A percentile compares a stretch with the other conserved stretches of the same genome.
Conservation (phyloP, 768 basidiomycete species). For the Pleurotus sapidus region DNA sequence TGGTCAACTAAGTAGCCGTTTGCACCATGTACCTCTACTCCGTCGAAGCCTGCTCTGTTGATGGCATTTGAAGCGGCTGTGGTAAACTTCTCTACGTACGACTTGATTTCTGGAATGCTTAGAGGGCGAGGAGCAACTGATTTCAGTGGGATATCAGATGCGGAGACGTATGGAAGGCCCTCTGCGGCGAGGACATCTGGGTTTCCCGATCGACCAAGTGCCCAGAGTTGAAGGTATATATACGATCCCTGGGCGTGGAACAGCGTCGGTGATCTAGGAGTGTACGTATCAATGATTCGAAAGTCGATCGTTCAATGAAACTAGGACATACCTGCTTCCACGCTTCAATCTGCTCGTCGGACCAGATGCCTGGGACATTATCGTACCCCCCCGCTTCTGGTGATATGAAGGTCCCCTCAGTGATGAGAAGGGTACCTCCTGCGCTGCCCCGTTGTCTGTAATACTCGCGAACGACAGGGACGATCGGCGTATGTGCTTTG, state of each 20-base stretch:
- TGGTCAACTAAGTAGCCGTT: constrained; percentile 36
- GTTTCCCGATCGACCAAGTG: constrained; percentile 43
- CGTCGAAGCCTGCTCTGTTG: constrained; percentile 50
- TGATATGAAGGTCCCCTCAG: constrained; percentile 56
- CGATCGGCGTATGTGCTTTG: constrained; percentile 6
- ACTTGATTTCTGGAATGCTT: constrained; percentile 33
- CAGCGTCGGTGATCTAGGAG: constrained; percentile 48
- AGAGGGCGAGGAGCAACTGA: constrained; percentile 24
- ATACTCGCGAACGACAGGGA: constrained; percentile 37
- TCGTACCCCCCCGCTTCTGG: constrained; percentile 43
- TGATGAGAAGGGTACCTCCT: constrained; percentile 53
- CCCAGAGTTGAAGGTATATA: constrained; percentile 59
- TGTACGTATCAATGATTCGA: background rate
- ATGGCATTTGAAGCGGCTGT: constrained; percentile 39
- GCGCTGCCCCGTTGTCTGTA: constrained; percentile 44
- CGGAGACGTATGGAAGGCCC: constrained; percentile 28
- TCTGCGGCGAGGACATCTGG: constrained; percentile 31
- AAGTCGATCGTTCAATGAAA: background rate
- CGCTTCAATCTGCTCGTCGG: constrained; percentile 33
- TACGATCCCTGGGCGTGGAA: constrained; percentile 49
- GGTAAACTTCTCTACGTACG: constrained; percentile 33
- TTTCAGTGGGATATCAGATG: constrained; percentile 25
- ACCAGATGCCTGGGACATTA: constrained; percentile 52
- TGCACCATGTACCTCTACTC: constrained; percentile 40
- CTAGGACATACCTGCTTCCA: constrained; percentile 48